Conservation (phyloP, 2,329 filamentous ascomycete genomes). For the Penicillium sumatraense region DNA sequence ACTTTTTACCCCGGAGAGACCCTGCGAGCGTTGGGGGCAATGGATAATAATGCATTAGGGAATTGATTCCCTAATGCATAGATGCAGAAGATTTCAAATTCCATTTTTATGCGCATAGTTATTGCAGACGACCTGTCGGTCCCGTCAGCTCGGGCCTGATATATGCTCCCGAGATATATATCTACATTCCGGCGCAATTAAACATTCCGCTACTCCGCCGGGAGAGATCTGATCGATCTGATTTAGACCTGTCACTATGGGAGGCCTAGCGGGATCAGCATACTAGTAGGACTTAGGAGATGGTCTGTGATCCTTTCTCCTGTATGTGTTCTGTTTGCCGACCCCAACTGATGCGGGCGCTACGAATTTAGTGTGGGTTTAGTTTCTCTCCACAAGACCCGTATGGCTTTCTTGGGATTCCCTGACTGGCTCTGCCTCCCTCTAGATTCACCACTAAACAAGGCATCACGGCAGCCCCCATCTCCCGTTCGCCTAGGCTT, state of each 20-base stretch:
- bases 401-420: neutral
- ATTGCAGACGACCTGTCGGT: neutral
- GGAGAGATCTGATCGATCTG: neutral
- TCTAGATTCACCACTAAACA: neutral
- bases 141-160: neutral
- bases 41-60: neutral
- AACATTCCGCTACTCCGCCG: neutral
- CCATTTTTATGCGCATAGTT: neutral
- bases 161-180: neutral
- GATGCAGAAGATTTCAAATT: slow-evolving; percentile 14
- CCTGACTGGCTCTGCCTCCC: neutral
- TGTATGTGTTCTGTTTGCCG: neutral
- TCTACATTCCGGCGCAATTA: neutral
- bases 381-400: neutral
- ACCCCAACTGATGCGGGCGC: neutral
- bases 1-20: slow-evolving; percentile 6
- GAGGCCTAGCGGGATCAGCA: slow-evolving; percentile 2
- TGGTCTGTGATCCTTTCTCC: neutral
- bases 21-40: neutral
- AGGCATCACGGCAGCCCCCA: neutral
- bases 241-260: slow-evolving; percentile 11
- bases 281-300: too few relatives aligned
- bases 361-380: neutral
- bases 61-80: too few relatives aligned
- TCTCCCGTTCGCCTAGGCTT: neutral